Evolutionary conservation across 768 basidiomycete species (phyloP).

Genomic region (Psilocybe sp.): DNA sequence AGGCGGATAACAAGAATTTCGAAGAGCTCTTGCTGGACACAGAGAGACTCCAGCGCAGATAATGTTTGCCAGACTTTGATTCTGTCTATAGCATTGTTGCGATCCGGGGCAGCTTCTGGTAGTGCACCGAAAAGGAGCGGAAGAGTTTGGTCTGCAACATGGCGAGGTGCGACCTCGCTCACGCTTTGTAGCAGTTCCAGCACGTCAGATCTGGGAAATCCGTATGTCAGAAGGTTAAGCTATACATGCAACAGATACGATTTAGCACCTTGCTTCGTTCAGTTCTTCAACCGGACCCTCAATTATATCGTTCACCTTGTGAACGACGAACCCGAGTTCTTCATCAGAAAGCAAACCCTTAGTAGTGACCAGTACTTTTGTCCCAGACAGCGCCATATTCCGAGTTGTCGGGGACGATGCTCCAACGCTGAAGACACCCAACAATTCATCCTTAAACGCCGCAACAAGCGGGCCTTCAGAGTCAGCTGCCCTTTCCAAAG

Average conservation of each 20-base stretch:
- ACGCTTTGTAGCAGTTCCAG: slow-evolving; percentile 65
- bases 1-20: slow-evolving; percentile 79
- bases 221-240: not conserved
- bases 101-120: slow-evolving; percentile 61
- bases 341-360: slow-evolving; percentile 59
- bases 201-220: slow-evolving; percentile 47
- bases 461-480: slow-evolving; percentile 36
- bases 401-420: slow-evolving; percentile 50
- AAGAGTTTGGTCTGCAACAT: slow-evolving; percentile 72
- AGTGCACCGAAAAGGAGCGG: slow-evolving; percentile 77
- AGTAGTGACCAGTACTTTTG: slow-evolving; percentile 67
- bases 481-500: slow-evolving; percentile 4
- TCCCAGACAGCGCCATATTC: slow-evolving; percentile 58
- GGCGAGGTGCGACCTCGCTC: slow-evolving; percentile 53
- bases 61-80: slow-evolving; percentile 67
- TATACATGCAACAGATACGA: slow-evolving; percentile 1
- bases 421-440: slow-evolving; percentile 62
- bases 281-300: slow-evolving; percentile 46
- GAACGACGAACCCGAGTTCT: slow-evolving; percentile 79
- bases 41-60: slow-evolving; percentile 67
- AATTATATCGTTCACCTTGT: slow-evolving; percentile 70
- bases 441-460: slow-evolving; percentile 73
- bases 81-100: slow-evolving; percentile 54
- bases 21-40: slow-evolving; percentile 74
- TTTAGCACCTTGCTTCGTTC: slow-evolving; percentile 51